These are phyloP conservation scores for Metschnikowia chrysomelidarum DNA, from an alignment of 805 yeast species.

Conservation along the genomic window DNA sequence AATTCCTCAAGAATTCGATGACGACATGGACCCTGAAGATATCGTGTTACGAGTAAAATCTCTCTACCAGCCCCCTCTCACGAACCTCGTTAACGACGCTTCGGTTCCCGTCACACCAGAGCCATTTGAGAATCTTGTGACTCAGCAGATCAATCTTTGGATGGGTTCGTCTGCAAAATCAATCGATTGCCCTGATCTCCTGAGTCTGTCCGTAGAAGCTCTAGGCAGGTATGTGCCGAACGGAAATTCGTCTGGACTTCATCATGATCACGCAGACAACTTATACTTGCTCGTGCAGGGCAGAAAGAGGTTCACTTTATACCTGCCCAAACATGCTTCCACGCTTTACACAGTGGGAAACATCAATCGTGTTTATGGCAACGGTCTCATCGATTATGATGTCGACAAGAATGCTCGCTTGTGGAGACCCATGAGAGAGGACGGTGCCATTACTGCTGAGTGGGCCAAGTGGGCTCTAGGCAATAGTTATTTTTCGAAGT, in stretches of 20 bases:
- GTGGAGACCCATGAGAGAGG: constrained; percentile 64
- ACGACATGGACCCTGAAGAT: constrained; percentile 32
- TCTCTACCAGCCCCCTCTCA: constrained; percentile 61
- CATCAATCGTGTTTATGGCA: constrained; percentile 48
- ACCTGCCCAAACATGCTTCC: constrained; percentile 59
- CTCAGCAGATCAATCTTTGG: constrained; percentile 79
- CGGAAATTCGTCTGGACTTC: constrained; percentile 70
- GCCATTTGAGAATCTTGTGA: constrained; percentile 42
- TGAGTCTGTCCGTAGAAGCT: constrained; percentile 24
- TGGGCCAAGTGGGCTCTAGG: constrained; percentile 44
- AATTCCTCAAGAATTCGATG: constrained; percentile 19
- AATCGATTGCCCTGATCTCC: constrained; percentile 13
- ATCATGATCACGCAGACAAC: constrained; percentile 81
- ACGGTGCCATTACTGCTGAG: constrained; percentile 57
- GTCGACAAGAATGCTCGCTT: constrained; percentile 51
- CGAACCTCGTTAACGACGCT: constrained; percentile 31
- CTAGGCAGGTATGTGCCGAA: constrained; percentile 57
- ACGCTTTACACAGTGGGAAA: constrained; percentile 64
- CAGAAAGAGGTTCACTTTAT: constrained; percentile 62
- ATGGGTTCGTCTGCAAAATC: constrained; percentile 45
- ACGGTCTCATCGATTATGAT: constrained; percentile 67
- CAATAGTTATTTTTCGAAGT: constrained; percentile 18
- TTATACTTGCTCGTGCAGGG: constrained; percentile 63
- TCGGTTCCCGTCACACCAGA: constrained; percentile 42
- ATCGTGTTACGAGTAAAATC: constrained; percentile 42